Conservation (phyloP, 306 rosid genomes). For the Albizia julibrissin region DNA sequence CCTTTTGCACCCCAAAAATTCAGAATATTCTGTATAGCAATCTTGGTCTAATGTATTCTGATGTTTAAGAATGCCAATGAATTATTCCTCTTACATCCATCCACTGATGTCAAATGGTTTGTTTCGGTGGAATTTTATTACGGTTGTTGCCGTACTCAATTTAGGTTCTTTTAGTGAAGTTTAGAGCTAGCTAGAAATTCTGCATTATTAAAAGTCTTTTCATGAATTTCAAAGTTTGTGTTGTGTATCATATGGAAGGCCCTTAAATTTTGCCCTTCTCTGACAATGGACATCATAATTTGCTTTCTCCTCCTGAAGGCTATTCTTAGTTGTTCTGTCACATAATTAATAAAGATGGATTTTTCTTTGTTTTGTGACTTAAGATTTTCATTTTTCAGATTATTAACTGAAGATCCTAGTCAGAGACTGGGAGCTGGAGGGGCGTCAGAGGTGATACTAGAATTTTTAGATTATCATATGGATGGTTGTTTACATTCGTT, state of each 20-base stretch:
- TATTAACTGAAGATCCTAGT: conserved; percentile 92
- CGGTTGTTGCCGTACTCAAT: not conserved
- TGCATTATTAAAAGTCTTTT: not conserved
- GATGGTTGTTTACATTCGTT: conserved; percentile 26
- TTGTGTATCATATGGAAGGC: not conserved
- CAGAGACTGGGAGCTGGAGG: conserved; percentile 96
- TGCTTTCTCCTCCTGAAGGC: conserved; percentile 1
- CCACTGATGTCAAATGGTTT: not conserved
- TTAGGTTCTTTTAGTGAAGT: not conserved
- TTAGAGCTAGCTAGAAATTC: not conserved
- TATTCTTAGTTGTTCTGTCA: conserved; percentile 3
- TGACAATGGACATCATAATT: not conserved
- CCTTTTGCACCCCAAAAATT: conserved; percentile 8
- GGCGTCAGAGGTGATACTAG: conserved; percentile 79
- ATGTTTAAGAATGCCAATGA: not conserved
- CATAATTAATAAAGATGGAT: not conserved
- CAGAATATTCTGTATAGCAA: not conserved
- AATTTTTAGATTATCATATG: conserved; percentile 17
- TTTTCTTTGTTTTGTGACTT: conserved; percentile 28
- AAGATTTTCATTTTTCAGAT: conserved; percentile 56
- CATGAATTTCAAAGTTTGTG: not conserved
- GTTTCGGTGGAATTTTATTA: not conserved
- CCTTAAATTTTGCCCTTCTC: not conserved
- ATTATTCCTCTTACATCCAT: not conserved
- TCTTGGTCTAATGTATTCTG: not conserved